Base-by-base conservation (phyloP, 495 filamentous ascomycete genomes). In the Margaritispora aquatica region DNA sequence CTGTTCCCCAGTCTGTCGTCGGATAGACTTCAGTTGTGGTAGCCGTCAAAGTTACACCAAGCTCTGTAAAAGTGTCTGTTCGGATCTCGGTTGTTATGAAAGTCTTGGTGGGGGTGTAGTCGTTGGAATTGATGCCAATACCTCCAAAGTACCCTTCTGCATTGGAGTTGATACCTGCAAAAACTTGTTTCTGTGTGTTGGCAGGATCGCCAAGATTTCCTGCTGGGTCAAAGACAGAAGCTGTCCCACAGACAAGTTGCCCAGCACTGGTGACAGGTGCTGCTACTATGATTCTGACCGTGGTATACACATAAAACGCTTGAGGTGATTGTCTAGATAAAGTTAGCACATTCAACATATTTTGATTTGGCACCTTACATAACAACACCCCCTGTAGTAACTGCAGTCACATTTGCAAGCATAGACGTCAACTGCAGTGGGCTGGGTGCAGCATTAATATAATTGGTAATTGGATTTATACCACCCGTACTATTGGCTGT, bases 251-350 rank as follows among this genome's bases (percentile, higher is more conserved):
- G 8, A 48, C 52, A 11, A 21, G 1, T 23, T 63, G 27, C 0
- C 56, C 57, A 5, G 10, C 41, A 24, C 26, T 55, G 10, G 51
- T 51, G 4, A 64, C 41, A 13, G 56, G 21, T 17, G 19, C 27
- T 0, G 57, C 63, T n/a, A 57, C 59, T 48, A 66, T 61, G 38
- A 66, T 58, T 26, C 55, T 62, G 2, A 66, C 31, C 4, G 63
- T 58, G 13, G n/a, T 55, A 26, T 66, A 66, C 2, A 66, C 63
- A 21, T 58, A 63, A 44, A 62, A 66, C 2, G 63, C 63, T n/a
- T 46, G 48, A 1, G 63, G 63, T 8, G 60, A 66, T 64, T 56
- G 57, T 26, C 61, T 64, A 48, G 0, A 44, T 4, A 7, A 38
- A 10, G 52, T 54, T 47, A 41, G 44, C 20, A 50, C 36, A 29